Evolutionary conservation across 225 moss, liverwort and hornwort species (phyloP).

Genomic region (Asterella californica): DNA sequence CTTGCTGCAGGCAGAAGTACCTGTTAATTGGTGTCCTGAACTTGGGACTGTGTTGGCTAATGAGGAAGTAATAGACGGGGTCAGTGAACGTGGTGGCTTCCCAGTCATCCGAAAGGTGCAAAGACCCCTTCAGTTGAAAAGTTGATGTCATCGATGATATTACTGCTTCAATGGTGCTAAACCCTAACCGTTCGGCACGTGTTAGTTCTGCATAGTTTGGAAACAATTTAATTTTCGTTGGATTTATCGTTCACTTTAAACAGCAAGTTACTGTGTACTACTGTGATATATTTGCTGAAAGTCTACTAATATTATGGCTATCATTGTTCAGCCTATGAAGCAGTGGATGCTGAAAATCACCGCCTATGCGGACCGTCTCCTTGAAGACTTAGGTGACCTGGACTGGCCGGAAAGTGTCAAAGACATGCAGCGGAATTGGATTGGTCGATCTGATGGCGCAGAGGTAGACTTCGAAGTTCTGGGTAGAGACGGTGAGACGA

Average conservation of each 20-base stretch:
- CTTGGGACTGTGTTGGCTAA: constrained; percentile 92
- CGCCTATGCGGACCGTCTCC: constrained; percentile 80
- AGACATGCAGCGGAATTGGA: constrained; percentile 99
- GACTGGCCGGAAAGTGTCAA: constrained; percentile 98
- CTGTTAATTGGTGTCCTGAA: constrained; percentile 96
- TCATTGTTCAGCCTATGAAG: constrained; percentile 72
- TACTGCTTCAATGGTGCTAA: not conserved
- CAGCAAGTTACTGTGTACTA: not conserved
- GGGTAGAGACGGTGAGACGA: constrained; percentile 33
- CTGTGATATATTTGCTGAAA: not conserved
- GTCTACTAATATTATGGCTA: not conserved
- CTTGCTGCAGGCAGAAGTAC: constrained; percentile 74
- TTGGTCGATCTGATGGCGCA: constrained; percentile 93
- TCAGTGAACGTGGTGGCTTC: constrained; percentile 94
- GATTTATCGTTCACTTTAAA: not conserved
- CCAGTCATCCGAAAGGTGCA: constrained; percentile 88
- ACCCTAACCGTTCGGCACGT: not conserved
- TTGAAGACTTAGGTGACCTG: constrained; percentile 80
- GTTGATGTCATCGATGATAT: not conserved
- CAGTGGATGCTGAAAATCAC: constrained; percentile 97
- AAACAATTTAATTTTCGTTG: not conserved
- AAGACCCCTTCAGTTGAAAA: not conserved
- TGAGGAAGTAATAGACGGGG: constrained; percentile 90
- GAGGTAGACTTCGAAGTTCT: constrained; percentile 67
- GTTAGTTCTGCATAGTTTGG: not conserved